These are phyloP conservation scores for Hericium rajendrae DNA, from an alignment of 768 basidiomycete species.

Conservation along the genomic window DNA sequence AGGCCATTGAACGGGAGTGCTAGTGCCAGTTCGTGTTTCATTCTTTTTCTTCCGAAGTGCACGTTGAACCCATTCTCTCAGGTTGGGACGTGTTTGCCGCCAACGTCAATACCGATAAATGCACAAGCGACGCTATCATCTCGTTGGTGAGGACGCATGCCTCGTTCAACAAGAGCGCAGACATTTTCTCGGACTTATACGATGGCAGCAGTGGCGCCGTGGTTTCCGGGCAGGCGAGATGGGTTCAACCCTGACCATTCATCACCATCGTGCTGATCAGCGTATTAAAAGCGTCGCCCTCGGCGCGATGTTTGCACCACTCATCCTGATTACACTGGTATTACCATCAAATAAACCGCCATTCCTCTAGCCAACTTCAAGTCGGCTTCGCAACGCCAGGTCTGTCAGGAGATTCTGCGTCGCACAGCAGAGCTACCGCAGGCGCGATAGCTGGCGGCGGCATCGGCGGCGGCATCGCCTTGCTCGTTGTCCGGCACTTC, in stretches of 20 bases:
- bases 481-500: not conserved
- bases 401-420: no score
- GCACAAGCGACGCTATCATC: not conserved
- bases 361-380: no score
- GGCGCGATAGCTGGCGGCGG: constrained; percentile 2
- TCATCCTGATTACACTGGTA: not conserved
- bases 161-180: not conserved
- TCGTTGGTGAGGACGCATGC: not conserved
- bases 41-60: not conserved
- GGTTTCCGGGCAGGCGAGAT: not conserved
- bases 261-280: no score
- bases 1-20: constrained; percentile 1
- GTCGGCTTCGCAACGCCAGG: no score
- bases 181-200: not conserved
- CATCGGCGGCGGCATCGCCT: not conserved
- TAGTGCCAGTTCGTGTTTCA: not conserved
- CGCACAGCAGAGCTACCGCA: not conserved
- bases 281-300: constrained; percentile 3
- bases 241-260: not conserved
- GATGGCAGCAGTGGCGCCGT: no score
- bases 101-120: not conserved
- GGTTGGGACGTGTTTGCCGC: constrained; percentile 10
- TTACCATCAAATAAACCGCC: no score
- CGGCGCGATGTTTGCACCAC: constrained; percentile 7
- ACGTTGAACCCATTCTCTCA: not conserved